Base-by-base conservation (phyloP, 192 early-diverging fungal species). In the Phycomyces nitens region DNA sequence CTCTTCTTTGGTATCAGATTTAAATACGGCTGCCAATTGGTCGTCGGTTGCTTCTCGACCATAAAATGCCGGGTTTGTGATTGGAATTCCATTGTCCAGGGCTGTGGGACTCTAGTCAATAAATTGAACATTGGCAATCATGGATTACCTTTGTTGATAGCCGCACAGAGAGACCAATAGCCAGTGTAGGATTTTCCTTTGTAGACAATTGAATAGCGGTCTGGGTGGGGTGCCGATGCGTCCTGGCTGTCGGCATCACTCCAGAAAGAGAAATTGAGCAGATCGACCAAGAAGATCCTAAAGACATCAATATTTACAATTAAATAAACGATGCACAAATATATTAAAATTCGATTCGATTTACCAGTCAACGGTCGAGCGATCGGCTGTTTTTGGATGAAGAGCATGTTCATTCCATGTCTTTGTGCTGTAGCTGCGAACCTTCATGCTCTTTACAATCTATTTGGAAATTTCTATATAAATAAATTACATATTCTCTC, bases 251-350 rank as follows among this genome's bases (percentile, higher is more conserved):
- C 84, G 23, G 78, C 56, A 24, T 87, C 81, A 20, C 82, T 75
- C 91, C 91, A 94, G 68, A 94, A 94, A 22, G 90, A 93, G 70
- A 93, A 94, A 70, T 94, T 94, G 21, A 92, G 78, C 15, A 86
- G 66, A 69, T 94, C 92, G 0, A 92, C 82, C 6, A 94, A 59
- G 52, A 94, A 94, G 23, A 94, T 93, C 88, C 87, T 80, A 53
- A 51, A 18, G 4, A 4, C 4, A n/a, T 29, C 14, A n/a, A 56
- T 16, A 55, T 54, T 24, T 3, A 39, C 10, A 11, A 49, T 21
- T 15, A n/a, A n/a, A 16, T 53, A 23, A 42, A 21, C 6, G 15
- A 5, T n/a, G n/a, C n/a, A 64, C 5, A 41, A 16, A 69, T 11
- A 42, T 6, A 44, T 34, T 18, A 16, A 14, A 24, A 11, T 38